Conservation (phyloP, 2,329 filamentous ascomycete species). For the Tolypocladium tropicale region DNA sequence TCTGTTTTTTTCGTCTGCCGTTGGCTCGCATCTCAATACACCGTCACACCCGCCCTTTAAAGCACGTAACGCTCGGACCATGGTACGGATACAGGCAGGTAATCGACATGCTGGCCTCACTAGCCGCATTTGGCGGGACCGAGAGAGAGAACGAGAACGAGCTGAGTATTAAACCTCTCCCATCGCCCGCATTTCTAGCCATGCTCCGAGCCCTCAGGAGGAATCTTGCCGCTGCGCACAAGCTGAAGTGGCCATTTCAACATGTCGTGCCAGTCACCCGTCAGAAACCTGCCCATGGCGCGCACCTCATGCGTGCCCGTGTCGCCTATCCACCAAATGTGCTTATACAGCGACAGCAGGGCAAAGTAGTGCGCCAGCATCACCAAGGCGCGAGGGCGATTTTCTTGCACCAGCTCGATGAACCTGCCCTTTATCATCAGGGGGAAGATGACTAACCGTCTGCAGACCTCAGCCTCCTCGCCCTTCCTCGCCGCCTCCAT, state of each 20-base stretch:
- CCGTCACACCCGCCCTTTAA: too few relatives aligned
- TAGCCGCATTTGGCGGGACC: background rate
- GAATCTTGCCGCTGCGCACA: constrained; percentile 2
- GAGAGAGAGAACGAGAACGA: constrained; percentile 1
- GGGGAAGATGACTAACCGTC: constrained; percentile 5
- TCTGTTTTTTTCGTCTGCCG: too few relatives aligned
- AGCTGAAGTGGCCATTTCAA: constrained; percentile 4
- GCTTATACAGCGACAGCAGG: constrained; percentile 2
- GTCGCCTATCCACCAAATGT: constrained; percentile 6
- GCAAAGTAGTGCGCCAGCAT: constrained; percentile 6
- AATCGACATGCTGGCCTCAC: too few relatives aligned
- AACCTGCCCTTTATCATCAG: constrained; percentile 6
- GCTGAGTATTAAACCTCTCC: background rate
- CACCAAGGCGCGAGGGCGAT: constrained; percentile 1
- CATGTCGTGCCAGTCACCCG: constrained; percentile 3
- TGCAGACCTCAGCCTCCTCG: constrained; percentile 1
- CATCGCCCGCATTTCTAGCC: background rate
- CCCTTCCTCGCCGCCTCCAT: background rate
- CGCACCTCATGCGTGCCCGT: constrained; percentile 2
- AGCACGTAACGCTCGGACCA: too few relatives aligned
- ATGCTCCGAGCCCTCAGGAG: background rate
- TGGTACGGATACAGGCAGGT: too few relatives aligned
- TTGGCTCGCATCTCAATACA: too few relatives aligned
- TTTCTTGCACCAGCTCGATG: constrained; percentile 6
- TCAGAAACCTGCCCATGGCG: constrained; percentile 1